Conservation (phyloP, 805 yeast species). For the Yarrowia sp. region DNA sequence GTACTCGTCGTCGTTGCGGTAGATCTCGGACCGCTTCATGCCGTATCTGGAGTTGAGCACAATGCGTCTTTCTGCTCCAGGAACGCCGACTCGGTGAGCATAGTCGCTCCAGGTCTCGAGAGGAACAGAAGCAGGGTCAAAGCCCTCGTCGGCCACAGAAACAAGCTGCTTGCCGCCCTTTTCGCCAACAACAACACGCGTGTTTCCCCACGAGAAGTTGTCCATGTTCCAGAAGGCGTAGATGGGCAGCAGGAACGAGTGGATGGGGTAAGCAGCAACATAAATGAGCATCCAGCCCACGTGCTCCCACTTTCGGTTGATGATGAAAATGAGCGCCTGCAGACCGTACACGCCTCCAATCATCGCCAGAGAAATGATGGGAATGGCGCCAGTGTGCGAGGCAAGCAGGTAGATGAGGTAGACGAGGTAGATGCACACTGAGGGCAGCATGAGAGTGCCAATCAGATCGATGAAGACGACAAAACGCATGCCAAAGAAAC, state of each 20-base stretch:
- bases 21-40: constrained; percentile 35
- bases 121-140: constrained; percentile 41
- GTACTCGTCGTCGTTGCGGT: constrained; percentile 18
- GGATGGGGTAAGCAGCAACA: constrained; percentile 56
- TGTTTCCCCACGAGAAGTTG: constrained; percentile 65
- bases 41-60: constrained; percentile 41
- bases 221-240: constrained; percentile 67
- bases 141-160: constrained; percentile 38
- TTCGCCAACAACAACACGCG: constrained; percentile 55
- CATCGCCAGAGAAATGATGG: constrained; percentile 52
- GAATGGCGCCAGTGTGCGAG: constrained; percentile 51
- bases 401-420: constrained; percentile 53
- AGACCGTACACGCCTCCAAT: constrained; percentile 57
- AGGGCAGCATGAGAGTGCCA: constrained; percentile 57
- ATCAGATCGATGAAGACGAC: constrained; percentile 55
- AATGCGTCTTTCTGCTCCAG: constrained; percentile 42
- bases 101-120: constrained; percentile 43
- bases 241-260: constrained; percentile 58
- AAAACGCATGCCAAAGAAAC: constrained; percentile 59
- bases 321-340: constrained; percentile 56
- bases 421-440: constrained; percentile 53
- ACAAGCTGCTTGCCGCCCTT: constrained; percentile 50
- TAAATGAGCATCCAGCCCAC: constrained; percentile 58
- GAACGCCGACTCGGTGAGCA: constrained; percentile 40
- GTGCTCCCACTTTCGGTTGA: constrained; percentile 46